These are phyloP conservation scores for Byssothecium circinans DNA, from an alignment of 2,329 filamentous ascomycete species.

Conservation along the genomic window DNA sequence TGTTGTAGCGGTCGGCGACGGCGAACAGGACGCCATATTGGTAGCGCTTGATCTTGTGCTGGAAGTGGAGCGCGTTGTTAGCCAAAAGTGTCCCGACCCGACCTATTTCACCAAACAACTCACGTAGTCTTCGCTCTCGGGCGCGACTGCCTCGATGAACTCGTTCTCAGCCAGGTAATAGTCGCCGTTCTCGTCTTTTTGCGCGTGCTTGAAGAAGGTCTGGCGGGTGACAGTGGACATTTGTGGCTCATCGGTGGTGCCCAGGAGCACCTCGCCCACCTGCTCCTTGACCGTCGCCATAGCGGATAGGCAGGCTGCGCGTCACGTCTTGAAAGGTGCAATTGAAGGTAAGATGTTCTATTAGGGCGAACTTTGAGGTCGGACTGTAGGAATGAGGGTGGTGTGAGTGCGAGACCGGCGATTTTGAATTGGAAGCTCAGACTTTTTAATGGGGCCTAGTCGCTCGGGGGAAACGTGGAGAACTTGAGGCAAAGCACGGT, in stretches of 20 bases:
- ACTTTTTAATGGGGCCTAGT: constrained; percentile 22
- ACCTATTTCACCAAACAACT: constrained; percentile 44
- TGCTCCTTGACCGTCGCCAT: constrained; percentile 69
- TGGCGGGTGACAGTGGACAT: constrained; percentile 74
- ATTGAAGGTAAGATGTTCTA: constrained; percentile 26
- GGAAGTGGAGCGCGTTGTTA: constrained; percentile 30
- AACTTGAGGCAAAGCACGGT: constrained; percentile 19
- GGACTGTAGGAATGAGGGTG: constrained; percentile 16
- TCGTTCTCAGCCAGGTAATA: constrained; percentile 79
- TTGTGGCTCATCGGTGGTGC: constrained; percentile 59
- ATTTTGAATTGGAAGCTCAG: constrained; percentile 17
- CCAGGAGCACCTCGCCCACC: constrained; percentile 64
- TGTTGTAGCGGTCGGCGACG: constrained; percentile 78
- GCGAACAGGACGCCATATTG: constrained; percentile 93
- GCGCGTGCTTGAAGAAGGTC: constrained; percentile 75
- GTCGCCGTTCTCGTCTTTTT: constrained; percentile 76
- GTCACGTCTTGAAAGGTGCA: constrained; percentile 21
- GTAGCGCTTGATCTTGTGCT: constrained; percentile 98
- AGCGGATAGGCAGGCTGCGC: constrained; percentile 15
- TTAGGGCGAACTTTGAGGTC: constrained; percentile 11
- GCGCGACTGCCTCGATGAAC: constrained; percentile 89
- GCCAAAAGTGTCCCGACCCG: constrained; percentile 24
- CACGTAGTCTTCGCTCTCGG: constrained; percentile 86
- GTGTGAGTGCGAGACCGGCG: constrained; percentile 20
- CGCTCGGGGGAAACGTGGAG: constrained; percentile 34